Base-by-base conservation (phyloP, 2,329 filamentous ascomycete genomes). In the Aspergillus arachidicola region DNA sequence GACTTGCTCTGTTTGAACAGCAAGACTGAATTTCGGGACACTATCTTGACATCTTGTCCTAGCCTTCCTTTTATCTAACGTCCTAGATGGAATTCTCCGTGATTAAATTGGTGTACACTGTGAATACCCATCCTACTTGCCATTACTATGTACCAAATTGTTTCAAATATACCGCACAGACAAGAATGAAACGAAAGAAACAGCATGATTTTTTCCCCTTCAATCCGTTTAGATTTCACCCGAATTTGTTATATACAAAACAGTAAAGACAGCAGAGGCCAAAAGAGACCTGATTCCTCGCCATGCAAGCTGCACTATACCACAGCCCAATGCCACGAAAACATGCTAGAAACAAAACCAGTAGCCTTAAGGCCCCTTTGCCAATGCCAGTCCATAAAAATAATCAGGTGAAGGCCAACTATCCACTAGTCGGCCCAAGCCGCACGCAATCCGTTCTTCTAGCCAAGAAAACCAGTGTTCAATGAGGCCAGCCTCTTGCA, bases 1-100 rank as follows among this genome's bases (percentile, higher is more conserved):
- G 21, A 26, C 36, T 32, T 30, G 21, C 53, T 26, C 16, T 38
- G 32, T 55, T 38, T 55, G n/a, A 51, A 54, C 45, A 34, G 21
- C 36, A 58, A 21, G 28, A 41, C 48, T 30, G 55, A 34, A 43
- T 38, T 53, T 48, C 34, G 51, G 48, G 26, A n/a, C 28, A 51
- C 28, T 34, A 14, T 21, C 4, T 12, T 53, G 14, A 54, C 30
- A 26, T 54, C 34, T 59, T 57, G 32, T 51, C 59, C 19, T 43
- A 56, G 28, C n/a, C 45, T 48, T 62, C 21, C 55, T 41, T 50
- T 57, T 51, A 14, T 56, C 53, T 61, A 56, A 38, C 41, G 16
- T 36, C 26, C 38, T 23, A 55, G 30, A 55, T 55, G 51, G 30
- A 41, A 19, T 38, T 38, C 51, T 38, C 34, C 34, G 51, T 55